Evolutionary conservation across 495 filamentous ascomycete genomes (phyloP), one percentile per base, ranked within the genome.

Genomic region (Hypoxylon lenormandii): DNA sequence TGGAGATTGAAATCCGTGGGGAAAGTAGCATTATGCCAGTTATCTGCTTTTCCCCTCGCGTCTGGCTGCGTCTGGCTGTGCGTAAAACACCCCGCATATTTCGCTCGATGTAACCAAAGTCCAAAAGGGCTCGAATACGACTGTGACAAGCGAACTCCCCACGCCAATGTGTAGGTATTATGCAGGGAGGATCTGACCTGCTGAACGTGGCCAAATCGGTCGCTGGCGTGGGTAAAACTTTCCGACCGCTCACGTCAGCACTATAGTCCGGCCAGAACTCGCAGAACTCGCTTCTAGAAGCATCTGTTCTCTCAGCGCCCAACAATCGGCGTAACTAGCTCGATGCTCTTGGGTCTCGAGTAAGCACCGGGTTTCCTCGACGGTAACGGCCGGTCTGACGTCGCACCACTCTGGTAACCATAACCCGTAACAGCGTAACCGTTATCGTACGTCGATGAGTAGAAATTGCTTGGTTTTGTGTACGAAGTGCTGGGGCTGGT

Each of bases 331-430:
- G 81, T 83, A 28, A 84, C 80, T 22, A 84, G 74, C 70, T 83
- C 81, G 67, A 84, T 82, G 69, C 80, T 82, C 73, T 83, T 84
- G 3, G 82, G 81, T 38, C 81, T 76, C 53, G 81, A 82, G 74
- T 83, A 81, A 37, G 74, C 70, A 5, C 77, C 74, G 1, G 82
- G 81, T 43, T 76, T 75, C 45, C 81, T 79, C 13, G 72, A 66
- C 0, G 82, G 82, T 18, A 84, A 69, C 7, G 82, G 82, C 12
- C 82, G 77, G 37, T 83, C 81, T 13, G 77, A 52, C 37, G 72
- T 66, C 5, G 52, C 70, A 49, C 74, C 74, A 49, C 74, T 73
- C 28, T 72, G 65, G 50, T 78, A 75, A 13, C 73, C 77, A 57
- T 78, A 76, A 47, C 30, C 57, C 56, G 73, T 61, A 59, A 72